Base-by-base conservation (phyloP, 2,329 filamentous ascomycete species). In the Lachnellula hyalina region DNA sequence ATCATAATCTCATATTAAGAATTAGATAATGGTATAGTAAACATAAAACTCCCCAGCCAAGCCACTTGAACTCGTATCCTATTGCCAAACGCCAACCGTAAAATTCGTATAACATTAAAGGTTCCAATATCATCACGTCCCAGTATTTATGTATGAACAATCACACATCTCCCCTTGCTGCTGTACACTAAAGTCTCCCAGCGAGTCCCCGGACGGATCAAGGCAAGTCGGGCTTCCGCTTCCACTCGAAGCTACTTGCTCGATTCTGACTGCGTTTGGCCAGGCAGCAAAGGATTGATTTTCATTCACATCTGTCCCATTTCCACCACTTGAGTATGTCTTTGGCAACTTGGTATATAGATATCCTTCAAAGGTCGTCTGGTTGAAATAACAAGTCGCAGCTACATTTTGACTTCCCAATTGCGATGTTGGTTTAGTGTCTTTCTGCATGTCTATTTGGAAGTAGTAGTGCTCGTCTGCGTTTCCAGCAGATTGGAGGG, bases 391-490 rank as follows among this genome's bases (percentile, higher is more conserved):
- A 70, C 85, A 89, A 42, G 74, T 76, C 1, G 79, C 74, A 2
- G 74, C 73, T 14, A 72, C 68, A 57, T 75, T 76, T 47, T 72
- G 64, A n/a, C 67, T 60, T 0, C 76, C 74, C 3, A 82, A 62
- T 21, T 71, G 67, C 6, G 69, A 68, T 1, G 70, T 70, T 4
- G 83, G 79, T 2, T 76, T 74, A 15, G 84, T 78, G 0, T 72
- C 73, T 63, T 82, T 83, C 25, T 77, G 69, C 58, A 79, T 74
- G 0, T 70, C 70, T 42, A 83, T 76, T 40, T 74, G 75, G 69
- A 89, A 87, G 8, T 73, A 73, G 55, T 85, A 80, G 7, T 81
- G 77, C 64, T 87, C 82, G 8, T 74, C 73, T 34, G 72, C 65
- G 23, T 73, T 69, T 34, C 76, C 75, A 5, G 67, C 62, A 55